Evolutionary conservation across 305 asterid species (phyloP).

Genomic region (Lippia alba): DNA sequence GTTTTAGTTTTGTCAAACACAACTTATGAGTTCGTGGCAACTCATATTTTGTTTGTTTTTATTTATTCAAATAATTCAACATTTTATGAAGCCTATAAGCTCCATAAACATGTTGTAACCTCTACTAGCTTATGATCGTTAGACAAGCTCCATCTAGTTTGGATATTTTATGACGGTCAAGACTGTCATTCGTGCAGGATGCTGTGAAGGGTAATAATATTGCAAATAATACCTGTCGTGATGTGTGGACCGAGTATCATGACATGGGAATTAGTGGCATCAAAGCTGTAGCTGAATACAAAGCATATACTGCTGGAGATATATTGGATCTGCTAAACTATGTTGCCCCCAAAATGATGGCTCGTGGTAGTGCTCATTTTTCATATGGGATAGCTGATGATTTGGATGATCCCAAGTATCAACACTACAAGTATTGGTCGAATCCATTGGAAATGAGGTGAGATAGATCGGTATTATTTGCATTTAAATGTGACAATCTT

Average conservation of each 20-base stretch:
- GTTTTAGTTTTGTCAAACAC: too few species aligned
- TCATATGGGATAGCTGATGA: constrained; percentile 88
- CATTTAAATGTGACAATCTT: too few species aligned
- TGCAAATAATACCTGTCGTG: constrained; percentile 69
- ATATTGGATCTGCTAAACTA: constrained; percentile 69
- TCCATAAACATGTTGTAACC: too few species aligned
- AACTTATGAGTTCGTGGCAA: too few species aligned
- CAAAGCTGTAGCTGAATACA: constrained; percentile 79
- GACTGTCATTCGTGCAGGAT: constrained; percentile 55
- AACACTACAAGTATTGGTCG: constrained; percentile 86
- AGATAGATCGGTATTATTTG: constrained; percentile 26
- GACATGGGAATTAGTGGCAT: constrained; percentile 85
- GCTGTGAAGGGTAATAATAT: constrained; percentile 76
- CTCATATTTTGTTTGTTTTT: too few species aligned
- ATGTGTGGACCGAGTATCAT: constrained; percentile 93
- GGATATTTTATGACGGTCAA: not conserved
- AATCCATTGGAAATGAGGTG: constrained; percentile 90
- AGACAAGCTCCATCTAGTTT: too few species aligned
- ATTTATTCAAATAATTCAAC: too few species aligned
- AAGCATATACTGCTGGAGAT: constrained; percentile 80
- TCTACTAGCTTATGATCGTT: too few species aligned
- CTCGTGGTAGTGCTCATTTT: constrained; percentile 83
- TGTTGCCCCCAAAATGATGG: constrained; percentile 92
- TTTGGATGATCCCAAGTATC: constrained; percentile 83
- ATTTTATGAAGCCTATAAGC: too few species aligned